Evolutionary conservation across 352 stramenopile species (phyloP), one percentile per base, ranked within the genome.

Genomic region (Globisporangium heterothallicum): DNA sequence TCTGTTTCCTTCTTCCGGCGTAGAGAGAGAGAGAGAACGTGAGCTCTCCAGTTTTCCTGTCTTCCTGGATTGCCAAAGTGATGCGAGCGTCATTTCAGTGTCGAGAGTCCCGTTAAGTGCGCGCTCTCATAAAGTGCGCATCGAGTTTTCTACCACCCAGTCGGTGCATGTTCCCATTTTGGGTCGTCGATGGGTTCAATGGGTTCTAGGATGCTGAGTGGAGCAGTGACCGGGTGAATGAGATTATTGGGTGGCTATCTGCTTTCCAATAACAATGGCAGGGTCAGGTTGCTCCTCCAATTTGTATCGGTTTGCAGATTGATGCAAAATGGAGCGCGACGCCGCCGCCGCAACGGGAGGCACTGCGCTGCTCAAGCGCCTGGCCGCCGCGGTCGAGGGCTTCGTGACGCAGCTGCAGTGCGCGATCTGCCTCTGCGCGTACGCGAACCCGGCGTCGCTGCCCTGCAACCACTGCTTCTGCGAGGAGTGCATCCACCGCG

Each of bases 381-480:
- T 94, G 8, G 67, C 74, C 51, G 61, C 56, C 22, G 68, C 73
- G 30, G 77, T 90, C 45, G 77, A 88, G 48, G 59, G 48, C 38
- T 92, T 94, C 59, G 67, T 72, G 49, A 64, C 64, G 48, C 79
- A 92, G 63, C 56, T 94, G 53, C 75, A 88, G 60, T 94, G 84
- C 58, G 73, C 82, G 41, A 94, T 94, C 50, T 94, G 84, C 48
- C 67, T 94, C 19, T 89, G 76, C 59, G 65, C 74, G 32, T 89
- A 91, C 61, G 65, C 71, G 6, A 72, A 58, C 27, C 79, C 84
- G 24, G 69, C 78, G 30, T 92, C 84, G 9, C 57, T 94, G 58
- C 84, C 84, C 16, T 94, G 84, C 59, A 89, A 92, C 57, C 84
- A 94, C 67, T 91, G 75, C 61, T 94, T 92, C 61, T 94, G 84